These are phyloP conservation scores for Cucumis melo DNA, from an alignment of 306 rosid species.

Conservation along the genomic window DNA sequence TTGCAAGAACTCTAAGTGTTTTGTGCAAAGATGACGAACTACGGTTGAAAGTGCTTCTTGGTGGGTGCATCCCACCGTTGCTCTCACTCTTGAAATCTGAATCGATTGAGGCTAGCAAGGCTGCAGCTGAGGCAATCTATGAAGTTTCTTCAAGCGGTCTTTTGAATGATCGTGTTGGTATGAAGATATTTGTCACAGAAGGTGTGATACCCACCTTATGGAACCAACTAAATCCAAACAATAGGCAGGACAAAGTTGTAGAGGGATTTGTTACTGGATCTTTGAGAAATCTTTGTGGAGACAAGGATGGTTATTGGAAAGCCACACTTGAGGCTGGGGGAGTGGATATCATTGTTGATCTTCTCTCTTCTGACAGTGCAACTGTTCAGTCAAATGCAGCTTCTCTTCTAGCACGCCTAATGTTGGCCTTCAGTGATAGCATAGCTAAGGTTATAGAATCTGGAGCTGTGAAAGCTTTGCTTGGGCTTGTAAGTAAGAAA, in stretches of 20 bases:
- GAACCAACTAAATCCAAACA: conserved; percentile 68
- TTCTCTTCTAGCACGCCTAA: conserved; percentile 80
- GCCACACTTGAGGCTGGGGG: conserved; percentile 96
- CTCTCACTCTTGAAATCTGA: conserved; percentile 77
- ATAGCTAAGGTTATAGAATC: conserved; percentile 83
- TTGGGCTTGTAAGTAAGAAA: conserved; percentile 58
- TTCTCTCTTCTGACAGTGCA: conserved; percentile 75
- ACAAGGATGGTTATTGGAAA: conserved; percentile 88
- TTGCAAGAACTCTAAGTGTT: conserved; percentile 64
- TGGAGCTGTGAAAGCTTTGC: conserved; percentile 84
- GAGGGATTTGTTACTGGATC: conserved; percentile 95
- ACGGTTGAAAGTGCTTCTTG: conserved; percentile 90
- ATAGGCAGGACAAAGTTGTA: conserved; percentile 68
- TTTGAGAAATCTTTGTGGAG: conserved; percentile 90
- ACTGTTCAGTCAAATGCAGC: conserved; percentile 96
- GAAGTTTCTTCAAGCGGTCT: conserved; percentile 92
- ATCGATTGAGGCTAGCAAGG: conserved; percentile 69
- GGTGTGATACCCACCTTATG: conserved; percentile 94
- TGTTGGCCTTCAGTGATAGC: conserved; percentile 87
- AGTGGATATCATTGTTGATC: conserved; percentile 78
- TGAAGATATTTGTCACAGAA: conserved; percentile 86
- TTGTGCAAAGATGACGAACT: conserved; percentile 88
- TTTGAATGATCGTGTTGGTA: conserved; percentile 84
- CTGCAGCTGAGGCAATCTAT: conserved; percentile 89
- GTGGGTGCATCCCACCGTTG: conserved; percentile 94